Conservation (phyloP, 176 grass and related monocot genomes). For the Pontederia paniculata region DNA sequence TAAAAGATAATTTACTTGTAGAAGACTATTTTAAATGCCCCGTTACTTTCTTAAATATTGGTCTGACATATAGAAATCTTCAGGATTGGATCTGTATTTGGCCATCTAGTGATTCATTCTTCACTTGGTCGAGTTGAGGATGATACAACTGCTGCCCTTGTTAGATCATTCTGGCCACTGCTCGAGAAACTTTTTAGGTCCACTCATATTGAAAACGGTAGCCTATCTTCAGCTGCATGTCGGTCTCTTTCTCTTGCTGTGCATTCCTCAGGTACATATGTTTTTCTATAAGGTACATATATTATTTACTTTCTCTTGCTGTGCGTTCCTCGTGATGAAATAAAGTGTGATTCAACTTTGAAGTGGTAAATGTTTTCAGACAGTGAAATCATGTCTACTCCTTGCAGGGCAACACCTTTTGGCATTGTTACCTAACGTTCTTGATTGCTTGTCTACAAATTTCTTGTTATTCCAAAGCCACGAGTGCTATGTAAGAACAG, state of each 20-base stretch:
- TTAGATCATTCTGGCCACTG: constrained; percentile 80
- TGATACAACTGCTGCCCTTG: constrained; percentile 54
- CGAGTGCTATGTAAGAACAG: constrained; percentile 94
- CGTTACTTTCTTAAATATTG: too few relatives aligned
- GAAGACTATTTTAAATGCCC: too few relatives aligned
- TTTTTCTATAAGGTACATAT: too few relatives aligned
- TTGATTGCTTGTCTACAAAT: constrained; percentile 77
- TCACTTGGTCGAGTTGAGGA: constrained; percentile 51
- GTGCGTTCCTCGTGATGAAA: constrained; percentile 68
- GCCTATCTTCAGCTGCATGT: constrained; percentile 69
- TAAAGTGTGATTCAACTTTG: constrained; percentile 21
- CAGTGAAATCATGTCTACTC: constrained; percentile 12
- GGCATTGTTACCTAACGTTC: constrained; percentile 61
- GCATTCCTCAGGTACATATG: constrained; percentile 61
- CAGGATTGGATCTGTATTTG: constrained; percentile 83
- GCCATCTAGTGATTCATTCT: constrained; percentile 38
- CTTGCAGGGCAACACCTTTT: constrained; percentile 66
- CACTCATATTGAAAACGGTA: constrained; percentile 69
- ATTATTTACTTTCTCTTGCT: constrained; percentile 73
- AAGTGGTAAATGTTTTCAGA: neutral
- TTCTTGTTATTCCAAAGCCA: constrained; percentile 80
- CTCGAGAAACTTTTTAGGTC: constrained; percentile 77
- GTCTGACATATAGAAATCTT: constrained; percentile 1
- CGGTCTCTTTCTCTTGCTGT: constrained; percentile 76
- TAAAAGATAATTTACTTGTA: too few relatives aligned